Evolutionary conservation across 1,284 basidiomycete species (phyloP), one percentile per base, ranked within the genome.

Genomic region (Malassezia globosa): DNA sequence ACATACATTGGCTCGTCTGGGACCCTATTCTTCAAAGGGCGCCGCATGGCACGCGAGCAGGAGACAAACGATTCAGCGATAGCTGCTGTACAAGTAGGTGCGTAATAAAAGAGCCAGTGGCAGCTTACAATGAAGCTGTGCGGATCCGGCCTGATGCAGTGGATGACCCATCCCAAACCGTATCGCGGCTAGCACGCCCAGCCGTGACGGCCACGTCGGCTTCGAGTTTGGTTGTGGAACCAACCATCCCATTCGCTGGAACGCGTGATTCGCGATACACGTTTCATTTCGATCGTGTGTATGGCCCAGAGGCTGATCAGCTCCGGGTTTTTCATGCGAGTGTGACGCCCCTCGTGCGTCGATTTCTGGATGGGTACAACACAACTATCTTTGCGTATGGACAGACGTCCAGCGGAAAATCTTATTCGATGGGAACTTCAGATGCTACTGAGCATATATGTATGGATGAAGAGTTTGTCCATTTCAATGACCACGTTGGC

Each of bases 361-460:
- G 86, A 57, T 97, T 96, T 73, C 71, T 95, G 38, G 87, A 90
- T 65, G 92, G 92, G 10, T 92, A 89, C 75, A 97, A 97, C 75
- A 92, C 89, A 57, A 97, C 94, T 31, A 84, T 97, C 55, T 80
- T 97, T 54, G 92, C 92, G 45, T 97, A 97, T 74, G 92, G 94
- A 11, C 94, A 97, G 72, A 97, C 92, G 0, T 87, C 85, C 57
- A 89, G 85, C 55, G 92, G 92, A 42, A 97, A 96, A 76, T 92
- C 87, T 0, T 92, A 88, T 73, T 89, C 89, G 25, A 96, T 96
- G 92, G 78, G 77, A 16, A 71, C 68, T 2, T 38, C 60, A 0
- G 60, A 60, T 3, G 55, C 45, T 11, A 64, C 63, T 16, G 55
- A 61, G 10, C 31, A 50, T 27, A 55, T 47, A 6, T 31, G 24